Evolutionary conservation across 2,329 filamentous ascomycete species (phyloP), one percentile per base, ranked within the genome.

Genomic region (Botryotinia convoluta): DNA sequence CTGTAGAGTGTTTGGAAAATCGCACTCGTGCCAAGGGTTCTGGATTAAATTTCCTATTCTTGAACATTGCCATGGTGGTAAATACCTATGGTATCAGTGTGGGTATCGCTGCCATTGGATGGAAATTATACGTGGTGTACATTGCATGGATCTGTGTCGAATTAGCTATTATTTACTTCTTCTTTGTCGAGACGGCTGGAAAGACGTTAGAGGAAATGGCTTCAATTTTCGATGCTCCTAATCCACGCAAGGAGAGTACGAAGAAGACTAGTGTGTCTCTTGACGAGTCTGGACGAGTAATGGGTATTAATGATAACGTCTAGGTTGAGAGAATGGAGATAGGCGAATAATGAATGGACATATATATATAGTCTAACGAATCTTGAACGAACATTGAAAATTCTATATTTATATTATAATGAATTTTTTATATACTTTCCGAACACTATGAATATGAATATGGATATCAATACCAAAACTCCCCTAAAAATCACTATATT

Each of bases 11-110:
- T 76, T 79, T 86, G 26, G 81, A 83, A 9, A 86, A 85, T 73
- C 83, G 85, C 73, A 83, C 80, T 0, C 80, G 85, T 26, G 85
- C 85, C 3, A 86, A 86, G 75, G 85, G 85, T 84, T 79, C 83
- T n/a, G 80, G 84, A 12, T 76, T 87, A 37, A 83, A 84, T 59
- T 78, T 79, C 54, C 68, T 79, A 0, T 79, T 79, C 72, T 60
- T 77, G 10, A 78, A 78, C 37, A 71, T 87, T 77, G 81, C 81
- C 68, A 78, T 83, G 75, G 83, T 83, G 60, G 84, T 83, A 20
- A 79, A 81, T 18, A 79, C 81, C 10, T 83, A 83, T 63, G 81
- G 82, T 65, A 83, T 83, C 69, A 80, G 80, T n/a, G 80, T 83
- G 48, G 81, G 79, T 1, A 81, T 84, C 51, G 73, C 75, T 12